Conservation (phyloP, 78 protist species). For the Thecamonas trahens region DNA sequence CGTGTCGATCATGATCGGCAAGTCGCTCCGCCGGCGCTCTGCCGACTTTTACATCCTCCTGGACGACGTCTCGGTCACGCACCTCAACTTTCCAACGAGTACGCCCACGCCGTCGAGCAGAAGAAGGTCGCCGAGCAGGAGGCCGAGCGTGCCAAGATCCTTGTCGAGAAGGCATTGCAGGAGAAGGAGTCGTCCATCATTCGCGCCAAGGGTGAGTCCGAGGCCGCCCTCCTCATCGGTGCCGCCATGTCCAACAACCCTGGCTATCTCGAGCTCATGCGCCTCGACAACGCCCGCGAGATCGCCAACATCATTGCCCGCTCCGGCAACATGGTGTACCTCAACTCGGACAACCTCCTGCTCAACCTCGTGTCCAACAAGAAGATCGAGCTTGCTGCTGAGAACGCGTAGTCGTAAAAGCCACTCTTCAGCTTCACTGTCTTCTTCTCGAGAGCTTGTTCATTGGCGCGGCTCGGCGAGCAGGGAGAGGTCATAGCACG, state of each 20-base stretch:
- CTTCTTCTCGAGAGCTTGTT: no score
- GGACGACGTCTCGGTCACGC: slow-evolving; percentile 87
- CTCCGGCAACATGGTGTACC: slow-evolving; percentile 59
- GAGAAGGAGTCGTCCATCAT: slow-evolving; percentile 76
- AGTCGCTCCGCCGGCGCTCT: slow-evolving; percentile 64
- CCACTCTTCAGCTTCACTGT: no score
- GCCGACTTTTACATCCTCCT: slow-evolving; percentile 77
- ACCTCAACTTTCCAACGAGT: slow-evolving; percentile 86
- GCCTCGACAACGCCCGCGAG: slow-evolving; percentile 75
- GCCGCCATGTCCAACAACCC: slow-evolving; percentile 75
- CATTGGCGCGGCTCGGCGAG: no score
- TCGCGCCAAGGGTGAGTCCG: slow-evolving; percentile 94
- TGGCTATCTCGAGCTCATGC: slow-evolving; percentile 66
- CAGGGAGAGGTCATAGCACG: not conserved
- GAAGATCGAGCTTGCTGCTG: no score
- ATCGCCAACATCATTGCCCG: slow-evolving; percentile 59
- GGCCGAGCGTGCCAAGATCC: slow-evolving; percentile 88
- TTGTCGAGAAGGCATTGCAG: slow-evolving; percentile 87
- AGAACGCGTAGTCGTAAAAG: no score
- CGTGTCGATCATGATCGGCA: slow-evolving; percentile 55
- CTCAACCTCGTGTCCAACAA: slow-evolving; percentile 30
- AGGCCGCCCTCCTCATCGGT: slow-evolving; percentile 76
- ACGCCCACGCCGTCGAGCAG: slow-evolving; percentile 87
- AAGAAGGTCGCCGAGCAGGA: slow-evolving; percentile 93
- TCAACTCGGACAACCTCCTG: slow-evolving; percentile 61